phyloP scores from a whole-genome alignment of 768 basidiomycete genomes.

The Collybia sordida region DNA sequence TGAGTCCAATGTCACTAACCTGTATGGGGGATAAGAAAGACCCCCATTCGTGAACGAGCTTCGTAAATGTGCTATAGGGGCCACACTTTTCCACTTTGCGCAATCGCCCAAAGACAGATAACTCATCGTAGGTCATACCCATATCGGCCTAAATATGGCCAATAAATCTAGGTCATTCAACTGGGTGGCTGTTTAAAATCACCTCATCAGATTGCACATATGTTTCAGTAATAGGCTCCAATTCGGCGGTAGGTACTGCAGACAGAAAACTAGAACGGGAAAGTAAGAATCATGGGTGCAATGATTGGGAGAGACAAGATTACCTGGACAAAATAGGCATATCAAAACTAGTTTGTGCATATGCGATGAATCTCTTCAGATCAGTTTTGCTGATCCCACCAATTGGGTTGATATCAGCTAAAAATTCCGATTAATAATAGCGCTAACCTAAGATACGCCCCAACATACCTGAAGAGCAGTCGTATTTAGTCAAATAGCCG shows the following conservation, averaged over 20 bases:
- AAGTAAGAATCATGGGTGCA: background rate
- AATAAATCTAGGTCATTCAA: background rate
- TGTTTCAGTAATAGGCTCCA: constrained; percentile 92
- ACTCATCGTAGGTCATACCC: constrained; percentile 99
- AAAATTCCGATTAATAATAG: background rate
- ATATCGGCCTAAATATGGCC: constrained; percentile 74
- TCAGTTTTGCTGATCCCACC: constrained; percentile 98
- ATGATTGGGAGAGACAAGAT: background rate
- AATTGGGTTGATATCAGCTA: constrained; percentile 97
- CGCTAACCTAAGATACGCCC: background rate
- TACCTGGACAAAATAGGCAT: constrained; percentile 82
- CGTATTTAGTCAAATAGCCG: constrained; percentile 97
- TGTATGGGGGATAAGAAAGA: constrained; percentile 77
- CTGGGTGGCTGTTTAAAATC: constrained; percentile 7
- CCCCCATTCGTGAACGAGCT: constrained; percentile 94
- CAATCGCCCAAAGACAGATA: constrained; percentile 89
- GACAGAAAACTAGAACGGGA: constrained; percentile 68
- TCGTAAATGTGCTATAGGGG: constrained; percentile 96
- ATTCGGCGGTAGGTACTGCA: constrained; percentile 92
- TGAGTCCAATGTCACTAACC: constrained; percentile 37
- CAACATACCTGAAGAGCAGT: constrained; percentile 79
- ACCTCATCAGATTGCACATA: constrained; percentile 98
- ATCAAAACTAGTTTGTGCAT: constrained; percentile 75
- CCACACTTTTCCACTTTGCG: constrained; percentile 98
- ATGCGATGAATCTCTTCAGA: constrained; percentile 92